These are phyloP conservation scores for Dioscorea zingiberensis DNA, from an alignment of 106 monocot genomes.

Conservation along the genomic window DNA sequence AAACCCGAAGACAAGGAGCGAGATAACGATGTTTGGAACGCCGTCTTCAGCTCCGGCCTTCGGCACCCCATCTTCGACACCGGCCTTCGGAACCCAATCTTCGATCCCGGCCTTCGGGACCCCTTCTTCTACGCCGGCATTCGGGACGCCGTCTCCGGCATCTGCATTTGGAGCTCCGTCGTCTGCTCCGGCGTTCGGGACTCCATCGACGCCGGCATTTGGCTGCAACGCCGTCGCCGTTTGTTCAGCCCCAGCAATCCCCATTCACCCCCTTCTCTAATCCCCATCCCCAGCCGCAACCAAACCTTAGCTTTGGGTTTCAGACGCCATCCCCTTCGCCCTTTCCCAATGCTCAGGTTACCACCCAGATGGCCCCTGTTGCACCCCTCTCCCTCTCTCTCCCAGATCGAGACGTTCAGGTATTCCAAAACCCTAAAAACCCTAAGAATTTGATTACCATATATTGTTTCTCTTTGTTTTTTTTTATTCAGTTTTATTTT, in stretches of 20 bases:
- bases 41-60: conserved; percentile 15
- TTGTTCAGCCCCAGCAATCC: conserved; percentile 29
- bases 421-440: conserved; percentile 9
- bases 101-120: conserved; percentile 23
- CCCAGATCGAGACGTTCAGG: conserved; percentile 80
- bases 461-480: neutral
- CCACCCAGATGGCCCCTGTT: conserved; percentile 94
- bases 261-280: conserved; percentile 19
- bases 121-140: conserved; percentile 18
- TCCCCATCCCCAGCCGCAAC: conserved; percentile 25
- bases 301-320: conserved; percentile 23
- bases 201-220: conserved; percentile 13
- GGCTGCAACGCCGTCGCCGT: conserved; percentile 25
- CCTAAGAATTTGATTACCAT: neutral
- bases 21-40: conserved; percentile 8
- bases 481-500: conserved; percentile 6
- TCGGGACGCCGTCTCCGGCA: conserved; percentile 16
- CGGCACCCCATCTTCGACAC: conserved; percentile 15
- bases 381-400: conserved; percentile 63
- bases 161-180: conserved; percentile 29
- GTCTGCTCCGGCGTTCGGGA: conserved; percentile 26
- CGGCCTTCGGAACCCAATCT: conserved; percentile 11
- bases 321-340: conserved; percentile 26
- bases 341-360: conserved; percentile 45
- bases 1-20: no score